Percentiles rank a stretch among this genome's conserved stretches.
Evolutionary conservation across 164 flowering plant genomes (phyloP).

Genomic region (Vitis labrusca): DNA sequence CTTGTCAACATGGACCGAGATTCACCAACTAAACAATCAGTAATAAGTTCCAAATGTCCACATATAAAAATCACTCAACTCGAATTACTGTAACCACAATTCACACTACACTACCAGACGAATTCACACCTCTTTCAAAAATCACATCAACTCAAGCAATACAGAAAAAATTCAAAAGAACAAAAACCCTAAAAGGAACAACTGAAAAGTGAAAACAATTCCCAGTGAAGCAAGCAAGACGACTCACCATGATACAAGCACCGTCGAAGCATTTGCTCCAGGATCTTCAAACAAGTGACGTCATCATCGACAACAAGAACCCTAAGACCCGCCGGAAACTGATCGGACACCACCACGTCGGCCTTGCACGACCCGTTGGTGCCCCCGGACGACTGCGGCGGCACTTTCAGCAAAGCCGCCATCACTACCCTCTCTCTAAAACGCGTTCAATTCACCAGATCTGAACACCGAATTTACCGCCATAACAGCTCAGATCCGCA

Average conservation of each 20-base stretch:
- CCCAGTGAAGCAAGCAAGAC: too few relatives aligned
- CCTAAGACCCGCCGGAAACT: slow-evolving; percentile 77
- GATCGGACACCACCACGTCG: slow-evolving; percentile 33
- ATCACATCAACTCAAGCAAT: too few relatives aligned
- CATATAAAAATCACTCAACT: not conserved
- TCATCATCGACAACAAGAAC: slow-evolving; percentile 90
- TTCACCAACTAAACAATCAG: too few relatives aligned
- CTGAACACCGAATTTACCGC: too few relatives aligned
- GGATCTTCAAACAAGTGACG: slow-evolving; percentile 48
- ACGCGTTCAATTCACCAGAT: not conserved
- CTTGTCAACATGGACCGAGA: too few relatives aligned
- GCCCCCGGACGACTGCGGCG: slow-evolving; percentile 26
- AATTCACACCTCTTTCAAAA: too few relatives aligned
- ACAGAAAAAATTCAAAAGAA: not conserved
- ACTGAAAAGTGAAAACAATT: not conserved
- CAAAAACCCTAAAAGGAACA: not conserved
- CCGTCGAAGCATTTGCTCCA: slow-evolving; percentile 76
- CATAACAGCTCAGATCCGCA: too few relatives aligned
- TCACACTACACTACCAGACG: not conserved
- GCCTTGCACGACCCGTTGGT: slow-evolving; percentile 27
- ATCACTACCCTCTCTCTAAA: slow-evolving; percentile 5
- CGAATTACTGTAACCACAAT: not conserved
- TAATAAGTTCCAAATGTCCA: too few relatives aligned
- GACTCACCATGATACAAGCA: slow-evolving; percentile 62
- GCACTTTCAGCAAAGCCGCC: slow-evolving; percentile 37